Evolutionary conservation across 257 asterid genomes (phyloP), one percentile per base, ranked within the genome.

Genomic region (Solanum sejunctum): DNA sequence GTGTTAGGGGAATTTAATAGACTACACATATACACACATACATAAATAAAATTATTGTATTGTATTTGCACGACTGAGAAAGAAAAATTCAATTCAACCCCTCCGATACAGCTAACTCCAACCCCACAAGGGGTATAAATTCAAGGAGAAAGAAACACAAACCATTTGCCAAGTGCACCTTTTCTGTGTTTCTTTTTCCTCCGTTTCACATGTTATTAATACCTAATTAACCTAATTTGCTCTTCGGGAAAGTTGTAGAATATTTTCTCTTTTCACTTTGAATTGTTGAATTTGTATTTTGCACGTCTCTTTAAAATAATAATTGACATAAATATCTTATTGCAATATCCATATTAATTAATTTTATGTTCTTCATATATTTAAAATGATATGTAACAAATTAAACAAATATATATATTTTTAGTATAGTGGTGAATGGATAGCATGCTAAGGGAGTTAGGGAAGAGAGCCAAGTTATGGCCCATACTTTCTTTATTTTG

Each of bases 101-200:
- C 51, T 72, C 12, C 1, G 5, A 7, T 12, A 72, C 18, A 10
- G 32, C 18, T 18, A 80, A 54, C 70, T 80, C n/a, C 45, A 66
- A 13, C 45, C 6, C n/a, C 0, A 12, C 21, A 67, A 69, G 39
- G 43, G 43, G 39, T n/a, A 21, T 43, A 83, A 60, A 55, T 63
- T n/a, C 54, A 51, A 32, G 60, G 13, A 77, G 77, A 79, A 75
- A 78, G 66, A 80, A 80, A 83, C 63, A 66, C 20, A 70, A 6
- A 32, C 64, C 7, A 20, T 58, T 80, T 63, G 39, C 39, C 81
- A 58, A 57, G 72, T 88, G 73, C 85, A 80, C 10, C 41, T 21
- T 80, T 89, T 83, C 73, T 89, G 85, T 64, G 91, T 63, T 86
- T 85, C 84, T 87, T 45, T 57, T 41, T 17, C 51, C 13, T 58